Evolutionary conservation across 305 asterid species (phyloP).

Genomic region (Lippia alba): DNA sequence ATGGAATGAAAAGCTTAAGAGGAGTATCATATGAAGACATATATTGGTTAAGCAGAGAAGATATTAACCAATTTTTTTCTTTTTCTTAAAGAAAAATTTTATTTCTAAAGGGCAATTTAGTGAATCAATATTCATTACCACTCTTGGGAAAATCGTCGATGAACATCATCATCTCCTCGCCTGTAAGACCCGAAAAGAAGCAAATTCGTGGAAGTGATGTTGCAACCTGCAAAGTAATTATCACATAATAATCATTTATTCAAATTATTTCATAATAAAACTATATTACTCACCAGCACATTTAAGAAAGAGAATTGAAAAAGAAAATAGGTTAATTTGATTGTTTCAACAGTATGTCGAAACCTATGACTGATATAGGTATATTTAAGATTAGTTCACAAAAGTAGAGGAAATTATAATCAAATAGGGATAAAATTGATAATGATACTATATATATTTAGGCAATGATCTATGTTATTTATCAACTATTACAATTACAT

Average conservation of each 20-base stretch:
- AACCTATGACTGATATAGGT: no score
- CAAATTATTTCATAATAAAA: background rate
- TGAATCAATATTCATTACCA: slow-evolving; percentile 51
- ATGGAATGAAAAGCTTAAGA: no score
- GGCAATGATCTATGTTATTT: no score
- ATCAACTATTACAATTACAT: no score
- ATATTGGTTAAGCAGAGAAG: background rate
- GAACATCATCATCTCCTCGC: slow-evolving; percentile 98
- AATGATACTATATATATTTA: no score
- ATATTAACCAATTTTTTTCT: background rate
- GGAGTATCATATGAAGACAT: background rate
- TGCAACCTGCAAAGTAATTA: slow-evolving; percentile 60
- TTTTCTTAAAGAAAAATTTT: background rate
- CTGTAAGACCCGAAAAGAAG: slow-evolving; percentile 85
- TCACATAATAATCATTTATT: slow-evolving; percentile 3
- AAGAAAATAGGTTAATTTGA: background rate
- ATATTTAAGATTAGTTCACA: no score
- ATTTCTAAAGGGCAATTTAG: background rate
- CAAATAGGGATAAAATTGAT: no score
- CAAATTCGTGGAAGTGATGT: slow-evolving; percentile 80
- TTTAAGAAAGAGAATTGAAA: background rate
- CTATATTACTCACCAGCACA: background rate
- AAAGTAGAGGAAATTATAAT: no score
- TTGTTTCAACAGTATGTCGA: no score
- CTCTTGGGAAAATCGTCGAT: slow-evolving; percentile 82